phyloP scores from a whole-genome alignment of 768 basidiomycete genomes.

The Rhodotorula toruloides region DNA sequence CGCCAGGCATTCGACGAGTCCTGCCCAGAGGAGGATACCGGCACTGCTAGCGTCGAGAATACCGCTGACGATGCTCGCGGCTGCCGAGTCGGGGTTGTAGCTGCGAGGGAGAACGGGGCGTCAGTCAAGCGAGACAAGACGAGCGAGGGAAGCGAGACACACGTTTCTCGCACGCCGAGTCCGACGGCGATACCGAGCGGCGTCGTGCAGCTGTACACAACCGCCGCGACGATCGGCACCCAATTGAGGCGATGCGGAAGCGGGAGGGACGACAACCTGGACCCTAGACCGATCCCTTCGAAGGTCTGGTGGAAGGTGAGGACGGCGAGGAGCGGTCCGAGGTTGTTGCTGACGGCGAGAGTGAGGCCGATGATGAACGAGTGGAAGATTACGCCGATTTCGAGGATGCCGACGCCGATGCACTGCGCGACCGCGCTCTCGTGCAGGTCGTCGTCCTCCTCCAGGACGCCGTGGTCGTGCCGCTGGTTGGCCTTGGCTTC shows the following conservation, averaged over 20 bases:
- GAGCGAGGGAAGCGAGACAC: background rate
- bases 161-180: conserved; percentile 44
- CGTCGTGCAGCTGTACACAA: conserved; percentile 69
- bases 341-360: conserved; percentile 67
- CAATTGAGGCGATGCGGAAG: conserved; percentile 40
- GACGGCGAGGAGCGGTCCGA: conserved; percentile 83
- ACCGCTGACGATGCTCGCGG: conserved; percentile 75
- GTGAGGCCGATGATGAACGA: conserved; percentile 54
- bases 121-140: background rate
- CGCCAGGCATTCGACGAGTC: conserved; percentile 80
- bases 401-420: conserved; percentile 81
- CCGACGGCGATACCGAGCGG: conserved; percentile 80
- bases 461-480: conserved; percentile 33
- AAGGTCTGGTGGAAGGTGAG: conserved; percentile 78
- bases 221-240: conserved; percentile 58
- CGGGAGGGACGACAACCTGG: conserved; percentile 72
- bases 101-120: conserved; percentile 43
- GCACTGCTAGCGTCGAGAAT: conserved; percentile 76
- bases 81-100: conserved; percentile 74
- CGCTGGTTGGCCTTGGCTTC: background rate
- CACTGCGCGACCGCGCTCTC: conserved; percentile 59
- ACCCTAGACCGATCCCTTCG: conserved; percentile 88
- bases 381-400: conserved; percentile 82
- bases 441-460: conserved; percentile 13
- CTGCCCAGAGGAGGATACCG: conserved; percentile 83